These are phyloP conservation scores for Phoma herbarum DNA, from an alignment of 2,329 filamentous ascomycete genomes.

Conservation along the genomic window DNA sequence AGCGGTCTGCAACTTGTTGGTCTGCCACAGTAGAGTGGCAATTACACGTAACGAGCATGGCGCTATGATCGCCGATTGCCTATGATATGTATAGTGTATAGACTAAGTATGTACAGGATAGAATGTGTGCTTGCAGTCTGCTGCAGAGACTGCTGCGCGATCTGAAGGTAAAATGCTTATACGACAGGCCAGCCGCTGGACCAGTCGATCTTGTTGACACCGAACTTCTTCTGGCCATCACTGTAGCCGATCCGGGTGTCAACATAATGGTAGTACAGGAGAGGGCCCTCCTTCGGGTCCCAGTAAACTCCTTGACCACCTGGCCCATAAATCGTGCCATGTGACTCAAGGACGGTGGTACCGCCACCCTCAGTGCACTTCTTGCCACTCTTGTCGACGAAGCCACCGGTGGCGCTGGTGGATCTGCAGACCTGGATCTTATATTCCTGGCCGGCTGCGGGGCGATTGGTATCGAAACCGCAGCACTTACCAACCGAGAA, in stretches of 20 bases:
- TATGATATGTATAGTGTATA: conserved; percentile 5
- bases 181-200: conserved; percentile 60
- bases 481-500: conserved; percentile 70
- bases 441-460: conserved; percentile 69
- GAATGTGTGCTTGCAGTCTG: background rate
- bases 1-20: background rate
- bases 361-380: conserved; percentile 67
- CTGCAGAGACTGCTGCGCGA: background rate
- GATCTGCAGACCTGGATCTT: conserved; percentile 72
- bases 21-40: background rate
- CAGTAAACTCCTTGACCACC: conserved; percentile 70
- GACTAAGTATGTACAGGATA: conserved; percentile 11
- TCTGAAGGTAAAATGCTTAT: conserved; percentile 19
- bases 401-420: conserved; percentile 60
- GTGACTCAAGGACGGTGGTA: conserved; percentile 67
- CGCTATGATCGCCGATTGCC: background rate
- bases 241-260: conserved; percentile 63
- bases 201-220: conserved; percentile 62
- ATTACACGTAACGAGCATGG: background rate
- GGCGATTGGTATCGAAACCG: conserved; percentile 61
- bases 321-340: conserved; percentile 69
- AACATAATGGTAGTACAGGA: conserved; percentile 71
- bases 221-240: conserved; percentile 62
- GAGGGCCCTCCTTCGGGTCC: conserved; percentile 59
- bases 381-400: conserved; percentile 63